phyloP scores from a whole-genome alignment of 2,329 filamentous ascomycete species.

The Sporothrix dimorphospora region DNA sequence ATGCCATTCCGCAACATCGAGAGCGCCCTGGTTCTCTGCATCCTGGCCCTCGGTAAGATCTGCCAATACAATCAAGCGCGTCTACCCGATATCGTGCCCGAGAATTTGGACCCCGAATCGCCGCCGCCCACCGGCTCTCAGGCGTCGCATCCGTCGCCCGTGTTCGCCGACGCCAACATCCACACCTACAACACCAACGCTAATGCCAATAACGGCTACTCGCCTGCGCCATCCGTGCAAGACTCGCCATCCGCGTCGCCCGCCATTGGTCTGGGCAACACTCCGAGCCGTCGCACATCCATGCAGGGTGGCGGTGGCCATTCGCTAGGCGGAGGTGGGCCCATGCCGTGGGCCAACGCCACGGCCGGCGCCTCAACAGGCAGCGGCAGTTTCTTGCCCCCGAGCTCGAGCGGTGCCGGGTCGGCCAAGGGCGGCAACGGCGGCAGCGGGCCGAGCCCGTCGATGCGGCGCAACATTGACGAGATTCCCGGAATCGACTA shows the following conservation, averaged over 20 bases:
- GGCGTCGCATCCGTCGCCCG: conserved; percentile 31
- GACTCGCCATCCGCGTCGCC: conserved; percentile 56
- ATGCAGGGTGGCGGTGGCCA: conserved; percentile 45
- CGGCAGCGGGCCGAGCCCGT: not conserved
- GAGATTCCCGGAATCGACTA: conserved; percentile 88
- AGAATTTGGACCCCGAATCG: conserved; percentile 41
- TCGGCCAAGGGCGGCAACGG: conserved; percentile 3
- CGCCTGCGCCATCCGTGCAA: conserved; percentile 54
- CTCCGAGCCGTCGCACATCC: conserved; percentile 57
- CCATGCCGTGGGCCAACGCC: conserved; percentile 7
- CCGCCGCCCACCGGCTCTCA: conserved; percentile 31
- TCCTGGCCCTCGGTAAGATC: conserved; percentile 86
- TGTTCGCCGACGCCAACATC: not conserved
- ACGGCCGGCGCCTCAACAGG: not conserved
- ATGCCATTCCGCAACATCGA: conserved; percentile 68
- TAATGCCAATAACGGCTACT: conserved; percentile 55
- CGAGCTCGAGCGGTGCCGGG: conserved; percentile 1
- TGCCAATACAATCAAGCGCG: conserved; percentile 58
- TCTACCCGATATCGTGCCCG: conserved; percentile 62
- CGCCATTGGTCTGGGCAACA: conserved; percentile 47
- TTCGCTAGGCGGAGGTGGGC: not conserved
- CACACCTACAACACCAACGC: not conserved
- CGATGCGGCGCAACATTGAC: conserved; percentile 67
- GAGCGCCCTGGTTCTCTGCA: conserved; percentile 79
- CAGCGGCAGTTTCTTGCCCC: not conserved